Percentiles rank a stretch among this genome's conserved stretches.
These are phyloP conservation scores for Hydnum rufescens DNA, from an alignment of 768 basidiomycete genomes.

Conservation along the genomic window DNA sequence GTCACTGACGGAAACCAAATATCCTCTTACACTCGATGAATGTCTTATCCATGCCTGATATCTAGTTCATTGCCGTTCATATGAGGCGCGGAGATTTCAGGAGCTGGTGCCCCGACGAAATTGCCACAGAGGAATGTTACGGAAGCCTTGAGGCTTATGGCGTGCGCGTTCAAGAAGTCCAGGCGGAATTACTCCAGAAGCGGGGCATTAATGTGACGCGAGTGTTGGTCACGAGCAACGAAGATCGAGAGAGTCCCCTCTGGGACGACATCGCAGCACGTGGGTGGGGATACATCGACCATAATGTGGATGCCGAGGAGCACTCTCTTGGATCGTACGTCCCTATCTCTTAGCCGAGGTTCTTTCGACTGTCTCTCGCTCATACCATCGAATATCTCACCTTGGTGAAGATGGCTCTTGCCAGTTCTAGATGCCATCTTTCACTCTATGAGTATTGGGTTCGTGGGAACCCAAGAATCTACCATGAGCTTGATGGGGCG, in stretches of 20 bases:
- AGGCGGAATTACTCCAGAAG: background rate
- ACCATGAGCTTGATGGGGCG: conserved; percentile 9
- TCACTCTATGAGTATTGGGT: conserved; percentile 6
- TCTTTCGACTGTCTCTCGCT: background rate
- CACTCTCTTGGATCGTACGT: conserved; percentile 5
- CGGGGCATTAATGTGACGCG: background rate
- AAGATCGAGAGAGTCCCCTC: background rate
- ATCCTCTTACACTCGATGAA: no score
- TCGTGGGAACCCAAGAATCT: conserved; percentile 10
- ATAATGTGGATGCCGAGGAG: conserved; percentile 4
- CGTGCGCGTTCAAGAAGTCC: conserved; percentile 3
- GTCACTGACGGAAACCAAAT: no score
- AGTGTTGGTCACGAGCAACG: conserved; percentile 10
- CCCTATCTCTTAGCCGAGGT: background rate
- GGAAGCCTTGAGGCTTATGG: background rate
- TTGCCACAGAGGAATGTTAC: conserved; percentile 1
- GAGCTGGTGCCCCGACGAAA: background rate
- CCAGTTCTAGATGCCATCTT: conserved; percentile 5
- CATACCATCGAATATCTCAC: background rate
- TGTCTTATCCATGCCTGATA: no score
- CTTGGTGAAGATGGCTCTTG: conserved; percentile 5
- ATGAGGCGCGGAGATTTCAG: conserved; percentile 8
- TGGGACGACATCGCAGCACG: conserved; percentile 4
- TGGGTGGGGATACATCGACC: conserved; percentile 8
- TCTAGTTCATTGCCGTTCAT: conserved; percentile 10